phyloP scores from a whole-genome alignment of 2,329 filamentous ascomycete species.

The Aspergillus aculeatinus region DNA sequence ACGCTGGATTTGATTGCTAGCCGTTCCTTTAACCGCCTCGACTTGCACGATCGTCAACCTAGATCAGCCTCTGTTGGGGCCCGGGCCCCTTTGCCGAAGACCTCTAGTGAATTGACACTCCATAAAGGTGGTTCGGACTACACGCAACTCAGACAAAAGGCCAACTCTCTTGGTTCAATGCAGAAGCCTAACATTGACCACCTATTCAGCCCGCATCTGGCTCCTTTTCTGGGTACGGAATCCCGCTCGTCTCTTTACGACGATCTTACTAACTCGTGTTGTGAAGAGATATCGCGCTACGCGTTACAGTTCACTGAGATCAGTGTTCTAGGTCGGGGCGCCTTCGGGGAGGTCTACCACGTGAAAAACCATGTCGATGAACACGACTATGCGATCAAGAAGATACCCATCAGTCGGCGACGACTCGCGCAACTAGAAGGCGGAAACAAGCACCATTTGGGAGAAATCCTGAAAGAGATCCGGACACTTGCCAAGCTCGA shows the following conservation, averaged over 20 bases:
- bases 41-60: constrained; percentile 22
- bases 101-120: neutral
- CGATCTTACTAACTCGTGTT: constrained; percentile 20
- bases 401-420: constrained; percentile 57
- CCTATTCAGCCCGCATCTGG: constrained; percentile 15
- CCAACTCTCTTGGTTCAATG: neutral
- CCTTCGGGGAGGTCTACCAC: constrained; percentile 64
- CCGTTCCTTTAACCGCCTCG: constrained; percentile 37
- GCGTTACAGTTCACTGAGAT: constrained; percentile 54
- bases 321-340: constrained; percentile 61
- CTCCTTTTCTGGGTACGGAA: constrained; percentile 24
- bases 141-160: neutral
- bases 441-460: constrained; percentile 54
- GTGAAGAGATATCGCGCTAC: constrained; percentile 45
- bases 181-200: neutral
- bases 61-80: neutral
- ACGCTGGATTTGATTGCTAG: constrained; percentile 44
- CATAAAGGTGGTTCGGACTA: neutral
- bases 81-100: constrained; percentile 15
- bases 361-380: constrained; percentile 62
- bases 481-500: constrained; percentile 62
- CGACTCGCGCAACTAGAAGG: constrained; percentile 54
- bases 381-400: constrained; percentile 65
- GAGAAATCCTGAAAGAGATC: constrained; percentile 60
- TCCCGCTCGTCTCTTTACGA: constrained; percentile 30